phyloP scores from a whole-genome alignment of 2,329 filamentous ascomycete genomes.

The Fusarium continuum region DNA sequence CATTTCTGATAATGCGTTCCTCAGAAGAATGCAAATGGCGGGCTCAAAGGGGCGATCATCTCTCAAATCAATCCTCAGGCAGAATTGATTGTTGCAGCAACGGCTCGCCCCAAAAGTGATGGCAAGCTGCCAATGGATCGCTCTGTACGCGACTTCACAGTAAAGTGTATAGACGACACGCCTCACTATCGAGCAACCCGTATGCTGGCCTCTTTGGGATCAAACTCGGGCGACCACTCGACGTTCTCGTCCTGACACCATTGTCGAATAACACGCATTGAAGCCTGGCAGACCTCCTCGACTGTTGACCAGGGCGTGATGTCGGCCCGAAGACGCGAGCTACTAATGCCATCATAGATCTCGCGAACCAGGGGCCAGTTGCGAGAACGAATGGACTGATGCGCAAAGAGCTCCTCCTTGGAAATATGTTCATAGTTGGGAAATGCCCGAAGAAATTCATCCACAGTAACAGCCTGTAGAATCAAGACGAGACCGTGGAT shows the following conservation, averaged over 20 bases:
- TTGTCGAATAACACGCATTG: conserved; percentile 52
- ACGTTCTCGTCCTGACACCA: conserved; percentile 58
- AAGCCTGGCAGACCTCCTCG: conserved; percentile 54
- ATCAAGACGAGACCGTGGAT: conserved; percentile 55
- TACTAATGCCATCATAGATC: conserved; percentile 44
- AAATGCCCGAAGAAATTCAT: conserved; percentile 56
- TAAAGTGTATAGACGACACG: background rate
- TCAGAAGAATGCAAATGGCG: no score
- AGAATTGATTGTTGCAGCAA: background rate
- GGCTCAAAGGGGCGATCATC: background rate
- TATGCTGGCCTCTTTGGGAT: conserved; percentile 38
- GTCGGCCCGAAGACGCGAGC: conserved; percentile 44
- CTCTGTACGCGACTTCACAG: background rate
- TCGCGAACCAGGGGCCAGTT: conserved; percentile 48
- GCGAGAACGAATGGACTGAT: conserved; percentile 42
- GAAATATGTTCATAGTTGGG: conserved; percentile 37
- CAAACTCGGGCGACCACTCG: conserved; percentile 56
- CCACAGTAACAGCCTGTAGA: conserved; percentile 56
- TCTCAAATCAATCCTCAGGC: background rate
- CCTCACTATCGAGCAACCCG: conserved; percentile 18
- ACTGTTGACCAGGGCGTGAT: conserved; percentile 55
- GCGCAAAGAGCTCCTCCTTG: conserved; percentile 35
- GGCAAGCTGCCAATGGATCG: background rate
- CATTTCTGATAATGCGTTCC: background rate
- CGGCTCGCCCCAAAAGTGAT: conserved; percentile 10